Base-by-base conservation (phyloP, 345 rosid genomes). In the Alliaria petiolata region DNA sequence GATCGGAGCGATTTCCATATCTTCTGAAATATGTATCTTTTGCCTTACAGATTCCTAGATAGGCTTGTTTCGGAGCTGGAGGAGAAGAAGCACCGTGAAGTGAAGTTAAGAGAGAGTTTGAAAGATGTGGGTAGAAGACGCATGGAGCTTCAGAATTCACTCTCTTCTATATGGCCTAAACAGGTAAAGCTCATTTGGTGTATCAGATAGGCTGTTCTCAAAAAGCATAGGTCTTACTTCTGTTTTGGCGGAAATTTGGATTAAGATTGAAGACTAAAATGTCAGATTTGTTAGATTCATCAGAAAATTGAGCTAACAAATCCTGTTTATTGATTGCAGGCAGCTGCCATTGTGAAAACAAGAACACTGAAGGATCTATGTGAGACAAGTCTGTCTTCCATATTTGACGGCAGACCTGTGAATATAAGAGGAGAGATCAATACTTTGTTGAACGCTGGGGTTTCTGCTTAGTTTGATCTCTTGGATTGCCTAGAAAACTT, bases 321-420 rank as follows among this genome's bases (percentile, higher is more conserved):
- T 56, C 30, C 13, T 65, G 14, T 36, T 2, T 61, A 53, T 64
- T 26, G 33, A 70, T 71, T 76, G 57, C 92, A 93, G 98, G 96
- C 89, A 85, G 85, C 91, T 65, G 90, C 93, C 15, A 85, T 91
- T 64, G 71, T 46, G 19, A 89, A 88, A 85, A 86, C 93, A 76
- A 85, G 90, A 82, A 92, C 86, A 81, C 86, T 91, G 70, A 95
- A 95, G 86, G 88, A 84, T 75, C 83, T 89, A 17, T 85, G 97
- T 16, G 99, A 89, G 83, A 85, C 81, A 33, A 83, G 89, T n/a
- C 91, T 91, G 42, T 89, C 99, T 13, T 81, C 96, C 70, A 78
- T 91, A 76, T 95, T 91, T 64, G 95, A 95, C 31, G 99, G 99
- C 78, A 86, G 99, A 70, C 99, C 99, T 10, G 99, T 91, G 49